Percentiles rank a stretch among this genome's conserved stretches.
These are phyloP conservation scores for Trichophyton equinum DNA, from an alignment of 2,329 filamentous ascomycete genomes.

Conservation along the genomic window DNA sequence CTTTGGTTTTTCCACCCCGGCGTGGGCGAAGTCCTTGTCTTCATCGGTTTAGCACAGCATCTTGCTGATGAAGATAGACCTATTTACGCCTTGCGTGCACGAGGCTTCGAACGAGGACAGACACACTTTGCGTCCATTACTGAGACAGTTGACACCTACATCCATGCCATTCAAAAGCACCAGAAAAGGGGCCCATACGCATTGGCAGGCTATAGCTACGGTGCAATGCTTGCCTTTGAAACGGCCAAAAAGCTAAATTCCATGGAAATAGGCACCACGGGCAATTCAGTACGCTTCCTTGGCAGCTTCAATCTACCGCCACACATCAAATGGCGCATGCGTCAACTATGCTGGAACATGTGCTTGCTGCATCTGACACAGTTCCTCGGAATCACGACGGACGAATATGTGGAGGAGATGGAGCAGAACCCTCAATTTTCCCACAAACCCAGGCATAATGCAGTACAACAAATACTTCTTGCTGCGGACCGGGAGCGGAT, in stretches of 20 bases:
- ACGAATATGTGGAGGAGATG: slow-evolving; percentile 19
- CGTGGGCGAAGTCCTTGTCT: slow-evolving; percentile 29
- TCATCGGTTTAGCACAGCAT: slow-evolving; percentile 22
- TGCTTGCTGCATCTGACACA: slow-evolving; percentile 31
- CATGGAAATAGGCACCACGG: slow-evolving; percentile 2
- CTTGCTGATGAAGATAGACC: slow-evolving; percentile 28
- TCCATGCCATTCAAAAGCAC: slow-evolving; percentile 25
- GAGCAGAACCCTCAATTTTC: not conserved
- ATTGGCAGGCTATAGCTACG: slow-evolving; percentile 42
- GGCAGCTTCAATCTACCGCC: slow-evolving; percentile 39
- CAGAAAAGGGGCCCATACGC: slow-evolving; percentile 43
- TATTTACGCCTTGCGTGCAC: slow-evolving; percentile 37
- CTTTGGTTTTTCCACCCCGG: slow-evolving; percentile 30
- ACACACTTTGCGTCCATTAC: slow-evolving; percentile 26
- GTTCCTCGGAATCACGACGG: slow-evolving; percentile 31
- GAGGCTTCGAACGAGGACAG: slow-evolving; percentile 33
- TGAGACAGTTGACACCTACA: slow-evolving; percentile 33
- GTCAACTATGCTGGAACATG: slow-evolving; percentile 27
- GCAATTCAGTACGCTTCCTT: slow-evolving; percentile 31
- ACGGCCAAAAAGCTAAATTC: slow-evolving; percentile 34
- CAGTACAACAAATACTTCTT: slow-evolving; percentile 4
- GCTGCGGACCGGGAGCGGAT: slow-evolving; percentile 10
- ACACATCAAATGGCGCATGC: slow-evolving; percentile 35
- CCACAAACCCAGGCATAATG: not conserved
- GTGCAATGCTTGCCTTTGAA: slow-evolving; percentile 41